Conservation (phyloP, 345 rosid genomes). For the Populus simonii region DNA sequence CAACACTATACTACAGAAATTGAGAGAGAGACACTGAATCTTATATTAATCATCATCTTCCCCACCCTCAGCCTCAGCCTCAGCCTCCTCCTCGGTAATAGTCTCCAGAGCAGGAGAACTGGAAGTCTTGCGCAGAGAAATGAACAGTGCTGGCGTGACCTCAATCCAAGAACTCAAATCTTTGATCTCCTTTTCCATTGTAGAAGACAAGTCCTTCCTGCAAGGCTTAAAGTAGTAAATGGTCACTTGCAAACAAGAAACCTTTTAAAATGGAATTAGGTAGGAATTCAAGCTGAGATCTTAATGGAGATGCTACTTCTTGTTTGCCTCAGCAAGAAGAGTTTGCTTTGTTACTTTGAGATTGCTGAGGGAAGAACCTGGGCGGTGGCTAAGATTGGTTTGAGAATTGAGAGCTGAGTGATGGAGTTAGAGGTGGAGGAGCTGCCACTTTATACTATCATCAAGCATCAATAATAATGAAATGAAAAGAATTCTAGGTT, state of each 20-base stretch:
- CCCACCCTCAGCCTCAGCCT: slow-evolving; percentile 24
- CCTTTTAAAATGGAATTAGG: background rate
- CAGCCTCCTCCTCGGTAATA: slow-evolving; percentile 43
- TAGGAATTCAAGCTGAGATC: background rate
- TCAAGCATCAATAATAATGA: too few relatives aligned
- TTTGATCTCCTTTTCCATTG: slow-evolving; percentile 28
- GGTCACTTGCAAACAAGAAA: background rate
- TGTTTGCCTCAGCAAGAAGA: background rate
- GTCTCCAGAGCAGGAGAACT: slow-evolving; percentile 38
- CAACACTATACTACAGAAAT: background rate
- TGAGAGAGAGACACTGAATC: background rate
- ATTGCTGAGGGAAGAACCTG: background rate
- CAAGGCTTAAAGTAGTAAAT: too few relatives aligned
- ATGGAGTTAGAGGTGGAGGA: too few relatives aligned
- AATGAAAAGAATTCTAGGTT: too few relatives aligned
- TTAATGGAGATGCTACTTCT: background rate
- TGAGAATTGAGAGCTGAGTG: background rate
- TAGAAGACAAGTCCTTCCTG: background rate
- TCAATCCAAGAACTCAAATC: slow-evolving; percentile 35
- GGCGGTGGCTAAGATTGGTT: too few relatives aligned
- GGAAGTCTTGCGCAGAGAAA: slow-evolving; percentile 26
- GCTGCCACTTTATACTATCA: too few relatives aligned
- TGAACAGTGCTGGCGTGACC: slow-evolving; percentile 36
- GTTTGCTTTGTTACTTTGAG: background rate
- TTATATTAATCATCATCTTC: background rate